phyloP scores from a whole-genome alignment of 2,329 filamentous ascomycete species.

The Claviceps fusiformis region DNA sequence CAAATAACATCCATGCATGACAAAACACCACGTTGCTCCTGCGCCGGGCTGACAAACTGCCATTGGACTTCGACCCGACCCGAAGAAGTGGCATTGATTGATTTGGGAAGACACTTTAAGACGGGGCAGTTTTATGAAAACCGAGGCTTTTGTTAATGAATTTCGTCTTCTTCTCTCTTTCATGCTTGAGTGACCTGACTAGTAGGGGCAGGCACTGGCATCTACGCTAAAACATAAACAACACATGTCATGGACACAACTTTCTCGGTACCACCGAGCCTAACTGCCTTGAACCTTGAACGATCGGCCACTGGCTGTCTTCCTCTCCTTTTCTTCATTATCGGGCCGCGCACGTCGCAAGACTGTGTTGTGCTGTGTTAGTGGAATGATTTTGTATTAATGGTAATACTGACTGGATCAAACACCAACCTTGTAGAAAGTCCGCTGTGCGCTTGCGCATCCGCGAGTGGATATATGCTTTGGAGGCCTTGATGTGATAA shows the following conservation, averaged over 20 bases:
- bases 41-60: background rate
- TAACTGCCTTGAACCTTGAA: conserved; percentile 49
- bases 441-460: conserved; percentile 97
- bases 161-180: background rate
- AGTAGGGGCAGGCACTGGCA: background rate
- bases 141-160: background rate
- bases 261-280: background rate
- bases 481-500: conserved; percentile 99
- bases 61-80: background rate
- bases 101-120: background rate
- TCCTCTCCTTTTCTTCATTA: conserved; percentile 91
- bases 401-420: background rate
- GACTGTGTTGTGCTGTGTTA: conserved; percentile 39
- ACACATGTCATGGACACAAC: background rate
- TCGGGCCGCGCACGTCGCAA: conserved; percentile 89
- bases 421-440: conserved; percentile 74
- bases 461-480: conserved; percentile 96
- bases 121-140: background rate
- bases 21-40: background rate
- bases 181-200: background rate
- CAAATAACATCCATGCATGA: background rate
- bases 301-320: conserved; percentile 91
- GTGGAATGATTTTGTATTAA: background rate
- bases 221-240: background rate
- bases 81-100: background rate